Evolutionary conservation across 306 rosid species (phyloP).

Genomic region (Cajanus cajan): DNA sequence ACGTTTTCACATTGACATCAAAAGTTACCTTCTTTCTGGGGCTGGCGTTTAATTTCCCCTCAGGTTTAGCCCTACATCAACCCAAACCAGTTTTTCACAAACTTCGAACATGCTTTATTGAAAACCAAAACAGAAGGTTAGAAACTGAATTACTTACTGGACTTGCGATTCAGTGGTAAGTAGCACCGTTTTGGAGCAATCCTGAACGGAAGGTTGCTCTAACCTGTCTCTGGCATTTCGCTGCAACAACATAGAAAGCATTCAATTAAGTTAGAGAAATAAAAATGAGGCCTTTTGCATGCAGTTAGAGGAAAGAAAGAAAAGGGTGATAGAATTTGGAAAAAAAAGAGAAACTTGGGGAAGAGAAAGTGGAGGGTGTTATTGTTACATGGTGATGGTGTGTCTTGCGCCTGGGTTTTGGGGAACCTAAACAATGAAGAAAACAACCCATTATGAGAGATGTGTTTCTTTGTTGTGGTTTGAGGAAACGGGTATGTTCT

Average conservation of each 20-base stretch:
- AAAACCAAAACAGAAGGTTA: neutral
- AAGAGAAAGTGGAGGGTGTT: slow-evolving; percentile 6
- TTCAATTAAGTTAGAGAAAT: neutral
- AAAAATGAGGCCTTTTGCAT: neutral
- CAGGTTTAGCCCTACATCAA: slow-evolving; percentile 44
- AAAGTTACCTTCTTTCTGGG: slow-evolving; percentile 68
- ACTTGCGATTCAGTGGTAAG: slow-evolving; percentile 33
- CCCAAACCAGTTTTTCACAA: slow-evolving; percentile 7
- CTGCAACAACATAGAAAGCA: slow-evolving; percentile 36
- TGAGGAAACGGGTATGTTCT: slow-evolving; percentile 9
- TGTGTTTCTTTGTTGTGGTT: neutral
- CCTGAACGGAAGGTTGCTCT: slow-evolving; percentile 35
- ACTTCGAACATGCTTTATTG: neutral
- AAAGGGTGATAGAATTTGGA: neutral
- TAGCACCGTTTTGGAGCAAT: slow-evolving; percentile 21
- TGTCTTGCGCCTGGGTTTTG: slow-evolving; percentile 47
- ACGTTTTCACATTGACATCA: slow-evolving; percentile 64
- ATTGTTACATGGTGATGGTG: slow-evolving; percentile 6
- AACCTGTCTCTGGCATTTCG: slow-evolving; percentile 34
- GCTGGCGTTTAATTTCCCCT: slow-evolving; percentile 40
- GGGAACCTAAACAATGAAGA: slow-evolving; percentile 70
- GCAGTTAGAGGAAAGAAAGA: neutral
- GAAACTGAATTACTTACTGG: slow-evolving; percentile 40
- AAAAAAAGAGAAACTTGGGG: neutral
- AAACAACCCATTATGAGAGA: slow-evolving; percentile 75